These are phyloP conservation scores for Tulasnella sp. DNA, from an alignment of 768 basidiomycete genomes.

Conservation along the genomic window DNA sequence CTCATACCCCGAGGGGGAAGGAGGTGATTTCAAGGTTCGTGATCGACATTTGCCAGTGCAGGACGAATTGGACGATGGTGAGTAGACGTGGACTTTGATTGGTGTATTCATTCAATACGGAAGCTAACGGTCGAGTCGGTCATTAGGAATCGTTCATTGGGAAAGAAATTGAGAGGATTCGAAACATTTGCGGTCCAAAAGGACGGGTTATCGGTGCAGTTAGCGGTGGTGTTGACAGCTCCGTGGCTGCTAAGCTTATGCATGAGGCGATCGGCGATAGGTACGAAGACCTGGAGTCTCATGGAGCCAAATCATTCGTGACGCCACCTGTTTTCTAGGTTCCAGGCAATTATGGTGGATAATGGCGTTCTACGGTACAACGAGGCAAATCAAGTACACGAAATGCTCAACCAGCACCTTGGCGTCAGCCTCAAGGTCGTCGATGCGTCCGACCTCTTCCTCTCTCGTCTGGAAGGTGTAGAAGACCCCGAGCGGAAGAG, in stretches of 20 bases:
- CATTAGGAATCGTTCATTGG: conserved; percentile 89
- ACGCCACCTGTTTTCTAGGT: conserved; percentile 37
- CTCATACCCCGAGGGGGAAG: conserved; percentile 80
- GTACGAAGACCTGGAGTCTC: conserved; percentile 30
- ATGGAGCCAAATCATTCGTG: background rate
- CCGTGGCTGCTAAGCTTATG: conserved; percentile 98
- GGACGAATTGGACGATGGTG: conserved; percentile 88
- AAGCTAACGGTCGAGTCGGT: conserved; percentile 5
- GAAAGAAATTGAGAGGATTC: conserved; percentile 88
- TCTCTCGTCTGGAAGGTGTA: conserved; percentile 74
- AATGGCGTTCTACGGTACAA: conserved; percentile 91
- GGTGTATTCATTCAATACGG: background rate
- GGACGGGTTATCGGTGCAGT: conserved; percentile 98
- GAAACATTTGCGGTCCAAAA: conserved; percentile 83
- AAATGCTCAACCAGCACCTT: conserved; percentile 85
- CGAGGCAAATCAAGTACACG: conserved; percentile 80
- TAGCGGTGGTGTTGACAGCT: conserved; percentile 94
- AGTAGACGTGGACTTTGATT: background rate
- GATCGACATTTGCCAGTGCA: conserved; percentile 69
- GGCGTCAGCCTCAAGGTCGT: conserved; percentile 94
- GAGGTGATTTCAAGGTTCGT: conserved; percentile 83
- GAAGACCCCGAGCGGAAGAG: conserved; percentile 96
- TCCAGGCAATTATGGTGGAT: conserved; percentile 99
- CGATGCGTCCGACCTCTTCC: conserved; percentile 89
- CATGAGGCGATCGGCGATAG: conserved; percentile 98